These are phyloP conservation scores for Candida verbasci DNA, from an alignment of 805 yeast genomes.

Conservation along the genomic window DNA sequence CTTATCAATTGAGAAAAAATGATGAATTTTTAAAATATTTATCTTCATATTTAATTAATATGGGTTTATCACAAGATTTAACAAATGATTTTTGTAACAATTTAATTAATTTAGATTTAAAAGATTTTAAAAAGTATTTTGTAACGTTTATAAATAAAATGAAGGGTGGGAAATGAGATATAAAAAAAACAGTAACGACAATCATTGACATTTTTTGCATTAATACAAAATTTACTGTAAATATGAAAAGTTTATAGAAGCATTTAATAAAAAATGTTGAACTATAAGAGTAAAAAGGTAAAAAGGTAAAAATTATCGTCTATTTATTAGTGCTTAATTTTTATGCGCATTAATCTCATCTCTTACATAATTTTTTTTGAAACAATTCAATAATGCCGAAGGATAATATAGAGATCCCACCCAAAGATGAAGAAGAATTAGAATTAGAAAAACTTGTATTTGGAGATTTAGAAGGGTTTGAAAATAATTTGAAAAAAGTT, in stretches of 20 bases:
- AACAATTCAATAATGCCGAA: constrained; percentile 8
- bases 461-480: constrained; percentile 81
- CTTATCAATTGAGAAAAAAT: constrained; percentile 44
- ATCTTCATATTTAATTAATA: constrained; percentile 50
- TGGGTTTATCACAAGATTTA: constrained; percentile 54
- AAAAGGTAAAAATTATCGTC: no score
- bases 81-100: constrained; percentile 59
- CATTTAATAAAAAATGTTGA: no score
- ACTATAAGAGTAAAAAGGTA: no score
- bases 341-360: neutral
- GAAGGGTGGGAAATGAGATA: constrained; percentile 18
- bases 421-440: constrained; percentile 82
- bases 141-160: constrained; percentile 37
- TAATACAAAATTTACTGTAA: neutral
- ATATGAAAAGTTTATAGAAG: no score
- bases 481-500: constrained; percentile 53
- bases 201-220: no score
- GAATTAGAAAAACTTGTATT: constrained; percentile 79
- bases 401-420: constrained; percentile 39
- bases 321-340: no score
- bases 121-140: constrained; percentile 70
- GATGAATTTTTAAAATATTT: constrained; percentile 44
- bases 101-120: constrained; percentile 51
- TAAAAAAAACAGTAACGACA: constrained; percentile 8
- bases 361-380: neutral